Evolutionary conservation across 805 yeast species (phyloP), one percentile per base, ranked within the genome.

Genomic region (Myxozyma vanderwaltii): DNA sequence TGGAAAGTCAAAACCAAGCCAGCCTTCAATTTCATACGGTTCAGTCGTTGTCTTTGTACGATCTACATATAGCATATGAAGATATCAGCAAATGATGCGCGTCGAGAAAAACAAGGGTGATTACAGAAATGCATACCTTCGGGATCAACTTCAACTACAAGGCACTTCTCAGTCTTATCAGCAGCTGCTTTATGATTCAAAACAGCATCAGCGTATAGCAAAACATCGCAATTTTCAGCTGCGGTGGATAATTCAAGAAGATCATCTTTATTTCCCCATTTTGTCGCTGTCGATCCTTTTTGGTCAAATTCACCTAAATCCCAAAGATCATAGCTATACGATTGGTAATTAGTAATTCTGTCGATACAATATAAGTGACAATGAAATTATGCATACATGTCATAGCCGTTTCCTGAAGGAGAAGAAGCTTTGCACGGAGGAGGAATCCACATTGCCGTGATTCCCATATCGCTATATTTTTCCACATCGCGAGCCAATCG

Each of bases 261-360:
- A 15, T 59, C 64, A 12, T 56, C 64, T 41, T 52, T 56, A 35
- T 50, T 6, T 19, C 65, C 65, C 65, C 65, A 59, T 48, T 62
- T 62, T 13, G 65, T 62, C 1, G 53, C 56, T n/a, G 26, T 33
- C 1, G 51, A 38, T 13, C 65, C 65, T 47, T 62, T 59, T 23
- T 62, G 65, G 29, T 62, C 65, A 39, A 62, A 62, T 45, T 62
- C 65, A 33, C 65, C 65, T 41, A 62, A 54, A 47, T 62, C 65
- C 65, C 65, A 62, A 6, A 62, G 54, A 33, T 62, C 65, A n/a
- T n/a, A n/a, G n/a, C n/a, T n/a, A n/a, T n/a, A n/a, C n/a, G n/a
- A n/a, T n/a, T n/a, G n/a, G 33, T 62, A 59, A 21, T 57, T 52
- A 19, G 15, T 15, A 49, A 13, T 38, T 27, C 44, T 15, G 24